Base-by-base conservation (phyloP, 192 early-diverging fungal species). In the Backusella psychrophila region DNA sequence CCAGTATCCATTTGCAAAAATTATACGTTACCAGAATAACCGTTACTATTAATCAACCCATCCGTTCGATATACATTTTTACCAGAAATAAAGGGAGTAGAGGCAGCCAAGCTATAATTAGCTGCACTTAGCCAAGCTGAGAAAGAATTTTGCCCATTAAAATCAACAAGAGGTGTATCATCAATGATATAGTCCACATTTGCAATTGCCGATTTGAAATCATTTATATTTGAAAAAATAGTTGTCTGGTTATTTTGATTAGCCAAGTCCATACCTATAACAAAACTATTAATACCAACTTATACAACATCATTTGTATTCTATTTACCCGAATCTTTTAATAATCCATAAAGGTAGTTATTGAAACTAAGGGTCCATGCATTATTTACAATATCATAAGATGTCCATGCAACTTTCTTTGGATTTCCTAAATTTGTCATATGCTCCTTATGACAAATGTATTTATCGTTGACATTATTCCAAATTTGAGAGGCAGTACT, bases 181-280 rank as follows among this genome's bases (percentile, higher is more conserved):
- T 74, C 72, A 39, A 74, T 65, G 6, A 74, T 56, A 31, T 49
- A 74, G 39, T 74, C 72, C 19, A 39, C 72, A 15, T 26, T 65
- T 6, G n/a, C 9, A 26, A 74, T 29, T 17, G 56, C 72, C 11
- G 33, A 26, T 6, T 74, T 56, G 23, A 74, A 74, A 17, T 38
- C 56, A 6, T 53, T 44, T 46, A 15, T 44, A 19, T 71, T 49
- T 6, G 41, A 29, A 33, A 71, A 71, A 26, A 31, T 17, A 5
- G 70, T 71, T 14, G 70, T 42, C 31, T 71, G 6, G 42, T 71
- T 71, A 31, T 71, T 71, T 2, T 9, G 21, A 71, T 41, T 44
- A 6, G 12, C 17, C 9, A 71, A 44, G 1, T 44, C 29, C 44
- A 71, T 44, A n/a, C 70, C 70, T 69, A 69, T 23, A 23, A 33